Conservation (phyloP, 495 filamentous ascomycete genomes). For the Penicillium ucsense region DNA sequence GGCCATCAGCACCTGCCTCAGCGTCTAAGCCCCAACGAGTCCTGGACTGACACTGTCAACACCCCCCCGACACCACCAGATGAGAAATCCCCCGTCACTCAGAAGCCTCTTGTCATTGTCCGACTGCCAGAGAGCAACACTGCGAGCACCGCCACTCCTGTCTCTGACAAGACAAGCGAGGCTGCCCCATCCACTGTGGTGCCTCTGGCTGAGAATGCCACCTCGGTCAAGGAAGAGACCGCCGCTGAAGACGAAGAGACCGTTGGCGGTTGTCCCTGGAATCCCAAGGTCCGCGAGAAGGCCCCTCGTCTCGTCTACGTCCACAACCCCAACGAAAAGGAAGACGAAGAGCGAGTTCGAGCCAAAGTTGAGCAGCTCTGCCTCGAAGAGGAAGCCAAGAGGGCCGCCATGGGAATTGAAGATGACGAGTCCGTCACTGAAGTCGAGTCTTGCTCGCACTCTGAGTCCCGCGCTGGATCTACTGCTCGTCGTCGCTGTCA, state of each 20-base stretch:
- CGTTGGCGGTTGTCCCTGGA: background rate
- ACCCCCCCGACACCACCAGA: too few species aligned
- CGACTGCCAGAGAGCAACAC: too few species aligned
- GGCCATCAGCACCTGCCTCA: too few species aligned
- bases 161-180: too few species aligned
- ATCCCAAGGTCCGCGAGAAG: background rate
- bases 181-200: background rate
- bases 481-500: background rate
- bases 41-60: too few species aligned
- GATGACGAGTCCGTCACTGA: background rate
- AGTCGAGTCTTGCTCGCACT: background rate
- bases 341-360: background rate
- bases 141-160: too few species aligned
- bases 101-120: too few species aligned
- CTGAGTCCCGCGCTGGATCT: background rate
- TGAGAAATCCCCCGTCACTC: too few species aligned
- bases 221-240: background rate
- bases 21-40: too few species aligned
- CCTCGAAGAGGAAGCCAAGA: background rate
- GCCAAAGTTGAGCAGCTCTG: background rate
- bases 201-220: background rate
- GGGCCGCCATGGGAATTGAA: background rate
- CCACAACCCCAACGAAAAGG: background rate
- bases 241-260: background rate
- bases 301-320: constrained; percentile 5